phyloP scores from a whole-genome alignment of 495 filamentous ascomycete genomes.

The Aspergillus incahuasiensis region DNA sequence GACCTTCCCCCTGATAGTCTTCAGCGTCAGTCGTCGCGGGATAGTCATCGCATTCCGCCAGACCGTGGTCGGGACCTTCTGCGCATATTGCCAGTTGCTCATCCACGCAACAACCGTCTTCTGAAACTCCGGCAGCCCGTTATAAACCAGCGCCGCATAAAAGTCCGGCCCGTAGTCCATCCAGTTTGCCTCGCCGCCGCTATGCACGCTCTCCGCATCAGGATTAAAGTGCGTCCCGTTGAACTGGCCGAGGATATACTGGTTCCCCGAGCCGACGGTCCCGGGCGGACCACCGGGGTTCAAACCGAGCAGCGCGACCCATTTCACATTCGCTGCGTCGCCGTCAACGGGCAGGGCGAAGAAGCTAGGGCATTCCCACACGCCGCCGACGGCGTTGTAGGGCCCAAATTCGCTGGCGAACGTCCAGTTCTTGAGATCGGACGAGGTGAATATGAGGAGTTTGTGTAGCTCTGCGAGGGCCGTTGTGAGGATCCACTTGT shows the following conservation, averaged over 20 bases:
- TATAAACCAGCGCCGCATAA: slow-evolving; percentile 53
- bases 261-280: slow-evolving; percentile 35
- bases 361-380: slow-evolving; percentile 57
- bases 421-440: slow-evolving; percentile 50
- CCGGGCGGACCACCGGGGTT: slow-evolving; percentile 56
- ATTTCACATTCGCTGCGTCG: slow-evolving; percentile 34
- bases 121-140: slow-evolving; percentile 35
- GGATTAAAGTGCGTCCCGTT: slow-evolving; percentile 30
- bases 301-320: slow-evolving; percentile 45
- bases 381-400: slow-evolving; percentile 47
- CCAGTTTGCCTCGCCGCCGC: slow-evolving; percentile 25
- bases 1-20: slow-evolving; percentile 17
- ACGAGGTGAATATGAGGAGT: slow-evolving; percentile 49
- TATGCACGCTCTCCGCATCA: slow-evolving; percentile 2
- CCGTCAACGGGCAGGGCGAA: slow-evolving; percentile 31
- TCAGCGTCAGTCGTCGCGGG: slow-evolving; percentile 37
- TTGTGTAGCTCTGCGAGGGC: slow-evolving; percentile 46
- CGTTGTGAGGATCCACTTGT: slow-evolving; percentile 48
- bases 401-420: slow-evolving; percentile 51
- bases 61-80: slow-evolving; percentile 29
- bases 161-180: slow-evolving; percentile 57
- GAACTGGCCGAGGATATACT: slow-evolving; percentile 36
- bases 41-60: slow-evolving; percentile 51
- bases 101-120: slow-evolving; percentile 52
- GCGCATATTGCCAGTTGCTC: slow-evolving; percentile 56